A percentile compares a stretch with the other conserved stretches of the same genome.
Conservation (phyloP, 805 yeast genomes). For the Lachancea quebecensis region DNA sequence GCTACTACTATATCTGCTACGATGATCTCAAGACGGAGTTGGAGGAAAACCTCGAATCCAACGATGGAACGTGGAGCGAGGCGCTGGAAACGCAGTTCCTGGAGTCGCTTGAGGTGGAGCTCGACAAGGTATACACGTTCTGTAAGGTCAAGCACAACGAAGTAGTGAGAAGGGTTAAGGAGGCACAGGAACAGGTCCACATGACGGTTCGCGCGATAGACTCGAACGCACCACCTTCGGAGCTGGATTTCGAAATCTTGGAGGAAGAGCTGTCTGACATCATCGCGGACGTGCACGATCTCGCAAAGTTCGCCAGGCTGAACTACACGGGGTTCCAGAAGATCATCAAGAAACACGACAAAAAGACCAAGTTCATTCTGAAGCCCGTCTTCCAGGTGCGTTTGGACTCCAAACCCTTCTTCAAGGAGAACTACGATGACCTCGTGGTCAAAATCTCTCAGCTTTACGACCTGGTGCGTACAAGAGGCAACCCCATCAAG, state of each 20-base stretch:
- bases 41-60: constrained; percentile 54
- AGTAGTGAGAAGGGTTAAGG: constrained; percentile 76
- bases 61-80: constrained; percentile 62
- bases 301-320: constrained; percentile 86
- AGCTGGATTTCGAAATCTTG: constrained; percentile 63
- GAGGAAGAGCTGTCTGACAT: constrained; percentile 78
- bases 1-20: constrained; percentile 83
- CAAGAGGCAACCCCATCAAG: constrained; percentile 89
- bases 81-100: constrained; percentile 78
- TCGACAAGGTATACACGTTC: constrained; percentile 89
- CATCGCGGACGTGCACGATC: constrained; percentile 94
- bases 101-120: constrained; percentile 64
- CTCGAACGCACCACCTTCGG: constrained; percentile 43
- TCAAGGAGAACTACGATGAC: constrained; percentile 87
- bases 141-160: constrained; percentile 84
- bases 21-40: constrained; percentile 83
- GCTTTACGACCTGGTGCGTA: constrained; percentile 85
- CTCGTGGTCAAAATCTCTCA: constrained; percentile 84
- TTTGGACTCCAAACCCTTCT: constrained; percentile 89
- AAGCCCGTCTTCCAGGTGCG: constrained; percentile 92
- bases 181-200: constrained; percentile 65
- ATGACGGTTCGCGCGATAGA: constrained; percentile 55
- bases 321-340: constrained; percentile 97
- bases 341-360: constrained; percentile 94
- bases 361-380: constrained; percentile 69